Evolutionary conservation across 148 eudicot species (phyloP), one percentile per base, ranked within the genome.

Genomic region (Nepenthes mirabilis): DNA sequence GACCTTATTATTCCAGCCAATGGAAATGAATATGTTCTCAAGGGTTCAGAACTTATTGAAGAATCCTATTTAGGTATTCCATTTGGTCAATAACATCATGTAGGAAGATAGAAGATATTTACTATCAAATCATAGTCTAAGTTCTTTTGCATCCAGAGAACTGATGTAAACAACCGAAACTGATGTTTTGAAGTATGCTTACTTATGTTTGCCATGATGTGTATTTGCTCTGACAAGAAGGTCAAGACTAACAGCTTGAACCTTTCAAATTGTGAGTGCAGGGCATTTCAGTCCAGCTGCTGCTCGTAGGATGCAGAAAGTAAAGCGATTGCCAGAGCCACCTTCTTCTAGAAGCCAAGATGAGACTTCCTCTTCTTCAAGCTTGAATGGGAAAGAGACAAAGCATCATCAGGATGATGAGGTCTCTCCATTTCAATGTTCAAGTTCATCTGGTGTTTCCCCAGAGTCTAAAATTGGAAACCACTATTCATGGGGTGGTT

Each of bases 21-120:
- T 55, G 93, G 93, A 43, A 83, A 77, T 65, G 97, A 91, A 68
- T 87, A 87, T 48, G 84, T 91, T 72, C 95, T 91, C 59, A 91
- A 91, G 79, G 97, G 95, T 14, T 91, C 97, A 14, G 97, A 91
- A 75, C 73, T 91, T 57, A 76, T 87, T 12, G 86, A 78, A 54
- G 95, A 83, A 66, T 60, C 79, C 57, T 69, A 71, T 69, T 70
- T 84, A 52, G 88, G 89, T 88, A 72, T 37, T 55, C 11, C n/a
- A 33, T 34, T 62, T 52, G 11, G 40, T 14, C 9, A 13, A 5
- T 2, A 61, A 13, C 45, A 11, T 13, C 33, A 36, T 34, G 7
- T 51, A 2, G 37, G 51, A 48, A 56, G 48, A 10, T 66, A 33
- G 12, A 65, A 54, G 35, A 49, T 43, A 65, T 2, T 54, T 47